Conservation (phyloP, 2,329 filamentous ascomycete species). For the Lasiodiplodia hormozganensis region DNA sequence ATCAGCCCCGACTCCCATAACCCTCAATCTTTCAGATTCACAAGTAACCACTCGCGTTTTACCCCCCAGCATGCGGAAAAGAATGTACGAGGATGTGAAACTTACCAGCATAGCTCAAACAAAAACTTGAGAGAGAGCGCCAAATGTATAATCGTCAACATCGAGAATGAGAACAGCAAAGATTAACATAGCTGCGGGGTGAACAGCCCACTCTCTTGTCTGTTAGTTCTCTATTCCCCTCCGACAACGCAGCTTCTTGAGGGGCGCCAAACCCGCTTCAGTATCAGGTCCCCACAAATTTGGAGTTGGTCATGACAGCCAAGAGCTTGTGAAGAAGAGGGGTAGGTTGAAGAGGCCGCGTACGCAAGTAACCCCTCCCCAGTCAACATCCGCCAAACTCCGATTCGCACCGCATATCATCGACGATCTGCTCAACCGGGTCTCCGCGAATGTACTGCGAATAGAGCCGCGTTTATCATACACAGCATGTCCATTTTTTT, state of each 20-base stretch:
- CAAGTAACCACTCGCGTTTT: no score
- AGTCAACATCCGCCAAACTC: not conserved
- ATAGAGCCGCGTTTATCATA: not conserved
- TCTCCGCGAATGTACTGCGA: constrained; percentile 2
- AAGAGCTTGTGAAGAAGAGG: not conserved
- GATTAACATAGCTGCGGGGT: not conserved
- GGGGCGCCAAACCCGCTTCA: not conserved
- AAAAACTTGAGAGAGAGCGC: not conserved
- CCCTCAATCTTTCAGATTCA: no score
- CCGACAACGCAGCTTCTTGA: not conserved
- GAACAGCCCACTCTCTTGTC: not conserved
- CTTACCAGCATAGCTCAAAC: not conserved
- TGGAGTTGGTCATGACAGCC: not conserved
- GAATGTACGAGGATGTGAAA: not conserved
- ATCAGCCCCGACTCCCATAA: no score
- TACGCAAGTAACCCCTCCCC: not conserved
- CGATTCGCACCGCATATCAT: constrained; percentile 3
- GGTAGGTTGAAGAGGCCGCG: not conserved
- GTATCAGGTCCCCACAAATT: not conserved
- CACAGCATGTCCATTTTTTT: not conserved
- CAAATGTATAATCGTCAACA: not conserved
- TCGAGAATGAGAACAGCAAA: not conserved
- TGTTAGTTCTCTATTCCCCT: not conserved
- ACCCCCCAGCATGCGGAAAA: no score
- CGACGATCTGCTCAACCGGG: not conserved